Evolutionary conservation across 768 basidiomycete species (phyloP).

Genomic region (Fistulinella prunicolor): DNA sequence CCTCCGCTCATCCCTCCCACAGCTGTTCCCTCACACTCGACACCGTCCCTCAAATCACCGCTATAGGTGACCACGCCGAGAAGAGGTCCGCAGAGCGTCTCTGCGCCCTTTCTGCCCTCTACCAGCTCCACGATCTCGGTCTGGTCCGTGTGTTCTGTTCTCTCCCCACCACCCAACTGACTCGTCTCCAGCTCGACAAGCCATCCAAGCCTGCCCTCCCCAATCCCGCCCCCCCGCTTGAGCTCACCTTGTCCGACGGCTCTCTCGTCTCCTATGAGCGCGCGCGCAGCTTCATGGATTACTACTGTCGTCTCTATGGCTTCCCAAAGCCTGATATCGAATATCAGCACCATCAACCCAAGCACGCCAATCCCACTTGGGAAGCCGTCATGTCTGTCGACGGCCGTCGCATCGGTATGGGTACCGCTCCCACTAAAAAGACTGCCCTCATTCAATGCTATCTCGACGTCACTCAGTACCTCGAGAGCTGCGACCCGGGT

Average conservation of each 20-base stretch:
- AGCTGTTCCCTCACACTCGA: slow-evolving; percentile 27
- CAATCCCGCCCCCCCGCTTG: slow-evolving; percentile 5
- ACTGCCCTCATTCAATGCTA: slow-evolving; percentile 67
- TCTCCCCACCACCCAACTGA: neutral
- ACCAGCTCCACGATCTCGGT: slow-evolving; percentile 62
- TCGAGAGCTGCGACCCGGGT: slow-evolving; percentile 77
- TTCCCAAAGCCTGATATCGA: slow-evolving; percentile 74
- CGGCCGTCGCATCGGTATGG: slow-evolving; percentile 80
- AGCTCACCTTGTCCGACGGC: slow-evolving; percentile 56
- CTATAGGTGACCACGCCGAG: slow-evolving; percentile 55
- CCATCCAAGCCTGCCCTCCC: slow-evolving; percentile 20
- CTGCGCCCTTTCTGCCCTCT: slow-evolving; percentile 71
- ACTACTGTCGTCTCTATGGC: slow-evolving; percentile 78
- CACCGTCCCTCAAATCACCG: slow-evolving; percentile 42
- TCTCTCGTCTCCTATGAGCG: slow-evolving; percentile 62
- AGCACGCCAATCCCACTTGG: slow-evolving; percentile 42
- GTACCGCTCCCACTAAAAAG: slow-evolving; percentile 68
- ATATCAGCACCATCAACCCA: slow-evolving; percentile 38
- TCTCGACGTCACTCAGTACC: slow-evolving; percentile 83
- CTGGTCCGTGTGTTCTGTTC: slow-evolving; percentile 48
- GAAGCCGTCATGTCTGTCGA: slow-evolving; percentile 75
- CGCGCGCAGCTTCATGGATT: slow-evolving; percentile 91
- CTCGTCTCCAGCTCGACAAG: slow-evolving; percentile 26
- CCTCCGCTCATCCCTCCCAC: slow-evolving; percentile 6
- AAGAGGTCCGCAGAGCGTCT: slow-evolving; percentile 69